phyloP scores from a whole-genome alignment of 345 rosid species.

The Cardiospermum halicacabum region DNA sequence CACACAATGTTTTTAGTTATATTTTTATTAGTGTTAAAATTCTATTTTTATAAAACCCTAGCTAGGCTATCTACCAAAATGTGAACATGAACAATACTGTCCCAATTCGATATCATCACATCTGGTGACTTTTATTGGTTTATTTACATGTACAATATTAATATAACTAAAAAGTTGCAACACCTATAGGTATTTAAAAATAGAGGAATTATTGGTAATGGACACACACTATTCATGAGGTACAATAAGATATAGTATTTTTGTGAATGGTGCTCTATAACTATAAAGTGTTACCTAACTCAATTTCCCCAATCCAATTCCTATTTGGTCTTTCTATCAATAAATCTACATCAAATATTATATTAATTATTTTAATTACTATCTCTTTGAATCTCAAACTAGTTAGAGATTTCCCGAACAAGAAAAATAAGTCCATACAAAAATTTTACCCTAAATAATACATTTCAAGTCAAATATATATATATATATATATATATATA shows the following conservation, averaged over 20 bases:
- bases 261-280: not conserved
- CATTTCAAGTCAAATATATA: slow-evolving; percentile 6
- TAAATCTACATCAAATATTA: no score
- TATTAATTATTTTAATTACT: not conserved
- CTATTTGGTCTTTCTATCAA: not conserved
- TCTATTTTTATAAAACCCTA: not conserved
- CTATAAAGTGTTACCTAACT: not conserved
- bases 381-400: not conserved
- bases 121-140: no score
- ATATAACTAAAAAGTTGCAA: slow-evolving; percentile 23
- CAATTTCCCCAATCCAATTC: not conserved
- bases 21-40: not conserved
- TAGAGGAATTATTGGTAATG: not conserved
- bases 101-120: no score
- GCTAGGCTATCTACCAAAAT: not conserved
- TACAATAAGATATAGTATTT: not conserved
- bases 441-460: slow-evolving; percentile 5
- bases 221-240: slow-evolving; percentile 12
- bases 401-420: not conserved
- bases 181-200: slow-evolving; percentile 9
- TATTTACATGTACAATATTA: slow-evolving; percentile 3
- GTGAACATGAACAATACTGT: slow-evolving; percentile 6
- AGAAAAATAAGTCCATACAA: slow-evolving; percentile 7
- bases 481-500: no score
- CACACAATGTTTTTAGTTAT: not conserved